Evolutionary conservation across 495 filamentous ascomycete species (phyloP), one percentile per base, ranked within the genome.

Genomic region (Recurvomyces mirabilis): DNA sequence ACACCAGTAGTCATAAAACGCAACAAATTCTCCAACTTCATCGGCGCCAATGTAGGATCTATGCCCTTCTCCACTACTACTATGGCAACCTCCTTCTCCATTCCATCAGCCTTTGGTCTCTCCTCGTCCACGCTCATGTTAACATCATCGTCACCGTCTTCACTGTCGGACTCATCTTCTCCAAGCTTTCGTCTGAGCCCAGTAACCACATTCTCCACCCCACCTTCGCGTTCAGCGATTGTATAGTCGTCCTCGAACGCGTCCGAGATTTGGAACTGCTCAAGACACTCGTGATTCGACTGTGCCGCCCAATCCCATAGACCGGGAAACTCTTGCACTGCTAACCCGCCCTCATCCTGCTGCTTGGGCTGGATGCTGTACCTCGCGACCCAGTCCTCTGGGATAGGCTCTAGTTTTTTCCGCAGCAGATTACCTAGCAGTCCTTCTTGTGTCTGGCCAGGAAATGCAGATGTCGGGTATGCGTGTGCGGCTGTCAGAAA

Each of bases 331-430:
- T 56, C 45, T 6, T 39, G 32, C 14, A 33, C 41, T 2, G 26
- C 38, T 10, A 57, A 41, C 19, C 25, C 3, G 21, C 21, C 14
- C 9, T 29, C 37, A 13, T 40, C 21, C 10, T 24, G 10, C 20
- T n/a, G 37, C 37, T 11, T 6, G 3, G 5, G 21, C 37, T 14
- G 7, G 14, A 15, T 4, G 73, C 71, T 43, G 6, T 78, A 79
- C 30, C 78, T 68, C 7, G 75, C 74, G 12, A 89, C 77, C 71
- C 77, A 81, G 23, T 73, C 73, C 49, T 86, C 82, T 20, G 85
- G 76, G 3, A 72, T 67, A 3, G 84, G 81, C 40, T 88, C 82
- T 17, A 82, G 72, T 59, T 88, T 89, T 62, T 89, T 91, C 15
- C 85, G 77, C 17, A 91, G 64, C 1, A 93, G 64, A 41, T 75